Conservation (phyloP, 2,329 filamentous ascomycete species). For the Cytospora mali region DNA sequence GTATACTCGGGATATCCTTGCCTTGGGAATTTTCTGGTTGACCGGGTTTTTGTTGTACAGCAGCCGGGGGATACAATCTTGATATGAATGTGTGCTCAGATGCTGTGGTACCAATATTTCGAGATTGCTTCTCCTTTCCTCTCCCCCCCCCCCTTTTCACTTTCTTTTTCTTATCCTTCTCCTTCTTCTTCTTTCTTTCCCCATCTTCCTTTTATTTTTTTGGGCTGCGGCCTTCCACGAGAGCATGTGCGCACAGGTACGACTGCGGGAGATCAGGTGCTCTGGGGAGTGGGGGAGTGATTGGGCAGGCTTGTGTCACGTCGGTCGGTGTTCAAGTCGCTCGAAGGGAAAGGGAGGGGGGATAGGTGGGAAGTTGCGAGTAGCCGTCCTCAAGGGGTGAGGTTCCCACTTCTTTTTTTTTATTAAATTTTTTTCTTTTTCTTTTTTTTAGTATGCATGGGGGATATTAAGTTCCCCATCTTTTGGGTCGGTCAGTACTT, state of each 20-base stretch:
- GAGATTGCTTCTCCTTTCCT: not conserved
- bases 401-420: not conserved
- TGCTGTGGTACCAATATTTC: conserved; percentile 16
- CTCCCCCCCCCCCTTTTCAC: not conserved
- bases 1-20: not conserved
- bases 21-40: not conserved
- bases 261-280: conserved; percentile 11
- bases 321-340: not conserved
- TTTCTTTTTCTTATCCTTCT: not conserved
- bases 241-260: conserved; percentile 9
- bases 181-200: not conserved
- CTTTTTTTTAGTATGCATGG: too few species aligned
- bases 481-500: not conserved
- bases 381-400: not conserved
- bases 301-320: not conserved
- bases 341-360: not conserved
- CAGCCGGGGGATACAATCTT: conserved; percentile 2
- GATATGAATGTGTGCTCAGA: not conserved
- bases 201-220: not conserved
- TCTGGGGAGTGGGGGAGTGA: not conserved
- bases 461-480: not conserved
- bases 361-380: not conserved
- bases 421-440: too few species aligned
- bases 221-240: not conserved
- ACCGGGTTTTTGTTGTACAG: conserved; percentile 1